Conservation (phyloP, 2,329 filamentous ascomycete species). For the Periglandula ipomoeae region DNA sequence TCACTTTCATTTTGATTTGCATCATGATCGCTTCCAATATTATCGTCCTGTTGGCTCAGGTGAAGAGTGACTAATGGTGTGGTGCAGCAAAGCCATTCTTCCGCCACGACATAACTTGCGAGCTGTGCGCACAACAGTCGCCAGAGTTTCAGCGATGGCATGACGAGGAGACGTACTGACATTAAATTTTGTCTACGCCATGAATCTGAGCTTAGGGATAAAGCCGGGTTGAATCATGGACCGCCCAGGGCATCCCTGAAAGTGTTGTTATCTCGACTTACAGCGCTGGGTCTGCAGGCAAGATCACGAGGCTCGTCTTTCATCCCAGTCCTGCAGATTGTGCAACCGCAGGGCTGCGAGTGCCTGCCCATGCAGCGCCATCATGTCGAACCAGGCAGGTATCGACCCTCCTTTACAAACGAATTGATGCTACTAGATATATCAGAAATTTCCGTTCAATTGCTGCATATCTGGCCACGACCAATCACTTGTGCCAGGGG, state of each 20-base stretch:
- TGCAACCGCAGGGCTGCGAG: background rate
- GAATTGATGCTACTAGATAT: background rate
- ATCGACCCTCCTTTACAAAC: background rate
- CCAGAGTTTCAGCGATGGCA: background rate
- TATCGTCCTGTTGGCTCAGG: background rate
- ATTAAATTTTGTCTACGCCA: background rate
- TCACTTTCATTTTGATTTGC: no score
- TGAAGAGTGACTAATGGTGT: background rate
- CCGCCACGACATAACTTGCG: background rate
- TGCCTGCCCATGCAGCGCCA: background rate
- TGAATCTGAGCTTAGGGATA: background rate
- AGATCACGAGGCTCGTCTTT: constrained; percentile 2
- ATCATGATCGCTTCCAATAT: no score
- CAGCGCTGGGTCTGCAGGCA: background rate
- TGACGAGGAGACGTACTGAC: background rate
- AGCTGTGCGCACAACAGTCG: background rate
- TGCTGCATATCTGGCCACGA: no score
- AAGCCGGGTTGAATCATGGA: background rate
- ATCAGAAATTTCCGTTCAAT: no score
- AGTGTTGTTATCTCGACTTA: background rate
- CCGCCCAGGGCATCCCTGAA: background rate
- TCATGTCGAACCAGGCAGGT: background rate
- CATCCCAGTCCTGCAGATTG: constrained; percentile 1
- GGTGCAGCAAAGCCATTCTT: background rate
- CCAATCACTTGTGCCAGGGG: no score